Percentiles rank a stretch among this genome's conserved stretches.
These are phyloP conservation scores for Ascochyta koolunga DNA, from an alignment of 2,329 filamentous ascomycete species.

Conservation along the genomic window DNA sequence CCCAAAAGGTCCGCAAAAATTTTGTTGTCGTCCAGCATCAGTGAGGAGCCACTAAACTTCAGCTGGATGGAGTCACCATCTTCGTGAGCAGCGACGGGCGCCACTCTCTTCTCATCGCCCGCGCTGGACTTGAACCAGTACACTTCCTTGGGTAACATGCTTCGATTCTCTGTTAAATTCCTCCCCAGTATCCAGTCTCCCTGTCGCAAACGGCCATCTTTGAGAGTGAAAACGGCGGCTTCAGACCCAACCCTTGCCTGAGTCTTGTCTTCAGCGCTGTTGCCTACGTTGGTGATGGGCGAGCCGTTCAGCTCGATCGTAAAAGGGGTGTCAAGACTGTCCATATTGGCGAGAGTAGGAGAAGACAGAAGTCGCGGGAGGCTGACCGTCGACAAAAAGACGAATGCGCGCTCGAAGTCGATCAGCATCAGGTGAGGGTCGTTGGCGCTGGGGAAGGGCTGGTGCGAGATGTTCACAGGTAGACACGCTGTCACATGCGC, in stretches of 20 bases:
- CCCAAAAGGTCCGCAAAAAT: slow-evolving; percentile 26
- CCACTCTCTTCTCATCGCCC: slow-evolving; percentile 14
- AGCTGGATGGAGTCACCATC: slow-evolving; percentile 24
- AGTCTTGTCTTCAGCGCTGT: slow-evolving; percentile 13
- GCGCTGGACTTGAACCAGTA: slow-evolving; percentile 29
- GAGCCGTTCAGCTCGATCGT: slow-evolving; percentile 34
- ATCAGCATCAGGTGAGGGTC: slow-evolving; percentile 11
- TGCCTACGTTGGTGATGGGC: slow-evolving; percentile 21
- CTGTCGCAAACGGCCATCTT: slow-evolving; percentile 25
- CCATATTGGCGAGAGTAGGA: slow-evolving; percentile 24
- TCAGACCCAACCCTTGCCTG: slow-evolving; percentile 29
- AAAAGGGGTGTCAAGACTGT: slow-evolving; percentile 29
- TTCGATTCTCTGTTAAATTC: slow-evolving; percentile 27
- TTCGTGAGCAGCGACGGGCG: slow-evolving; percentile 25
- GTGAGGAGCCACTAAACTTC: slow-evolving; percentile 22
- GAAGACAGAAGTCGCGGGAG: slow-evolving; percentile 12
- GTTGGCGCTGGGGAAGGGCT: neutral
- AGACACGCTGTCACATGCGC: slow-evolving; percentile 8
- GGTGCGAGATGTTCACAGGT: neutral
- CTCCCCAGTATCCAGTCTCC: slow-evolving; percentile 32
- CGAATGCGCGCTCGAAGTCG: slow-evolving; percentile 13
- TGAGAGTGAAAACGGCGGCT: slow-evolving; percentile 32
- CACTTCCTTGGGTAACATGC: slow-evolving; percentile 31
- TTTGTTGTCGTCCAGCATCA: slow-evolving; percentile 23
- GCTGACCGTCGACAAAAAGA: slow-evolving; percentile 9